Evolutionary conservation across 148 eudicot genomes (phyloP).

Genomic region (Heliosperma pusillum): DNA sequence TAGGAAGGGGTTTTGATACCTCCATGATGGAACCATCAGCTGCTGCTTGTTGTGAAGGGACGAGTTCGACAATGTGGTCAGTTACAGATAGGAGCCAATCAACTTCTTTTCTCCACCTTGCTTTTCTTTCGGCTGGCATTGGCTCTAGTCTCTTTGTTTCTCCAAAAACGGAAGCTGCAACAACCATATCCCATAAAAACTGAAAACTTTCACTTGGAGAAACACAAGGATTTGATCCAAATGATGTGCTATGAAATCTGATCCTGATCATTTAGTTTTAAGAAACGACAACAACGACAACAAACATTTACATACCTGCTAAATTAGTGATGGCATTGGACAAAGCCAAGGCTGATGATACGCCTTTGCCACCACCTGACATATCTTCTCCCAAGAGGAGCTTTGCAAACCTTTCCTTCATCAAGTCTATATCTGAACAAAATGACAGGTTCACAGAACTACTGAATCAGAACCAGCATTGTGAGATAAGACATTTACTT

Average conservation of each 20-base stretch:
- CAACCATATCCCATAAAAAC: not conserved
- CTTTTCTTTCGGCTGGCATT: slow-evolving; percentile 60
- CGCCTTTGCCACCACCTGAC: slow-evolving; percentile 86
- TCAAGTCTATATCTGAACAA: slow-evolving; percentile 46
- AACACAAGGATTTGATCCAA: not conserved
- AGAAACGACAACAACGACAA: not conserved
- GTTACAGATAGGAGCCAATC: slow-evolving; percentile 83
- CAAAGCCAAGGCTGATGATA: slow-evolving; percentile 74
- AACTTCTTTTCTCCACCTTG: slow-evolving; percentile 71
- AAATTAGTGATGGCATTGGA: slow-evolving; percentile 82
- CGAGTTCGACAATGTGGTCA: slow-evolving; percentile 78
- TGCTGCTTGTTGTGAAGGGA: slow-evolving; percentile 61
- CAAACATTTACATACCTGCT: slow-evolving; percentile 38
- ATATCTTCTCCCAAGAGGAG: slow-evolving; percentile 68
- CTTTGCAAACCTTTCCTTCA: slow-evolving; percentile 75
- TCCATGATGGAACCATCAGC: slow-evolving; percentile 78
- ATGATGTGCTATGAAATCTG: not conserved
- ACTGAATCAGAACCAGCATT: not conserved
- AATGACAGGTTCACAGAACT: not conserved
- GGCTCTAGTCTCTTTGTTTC: slow-evolving; percentile 70
- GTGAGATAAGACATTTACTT: no score
- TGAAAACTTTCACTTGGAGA: not conserved
- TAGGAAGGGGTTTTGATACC: slow-evolving; percentile 31
- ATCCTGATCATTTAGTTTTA: not conserved
- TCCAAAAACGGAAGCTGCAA: slow-evolving; percentile 79